Base-by-base conservation (phyloP, 2,329 filamentous ascomycete species). In the Fusarium palustre region DNA sequence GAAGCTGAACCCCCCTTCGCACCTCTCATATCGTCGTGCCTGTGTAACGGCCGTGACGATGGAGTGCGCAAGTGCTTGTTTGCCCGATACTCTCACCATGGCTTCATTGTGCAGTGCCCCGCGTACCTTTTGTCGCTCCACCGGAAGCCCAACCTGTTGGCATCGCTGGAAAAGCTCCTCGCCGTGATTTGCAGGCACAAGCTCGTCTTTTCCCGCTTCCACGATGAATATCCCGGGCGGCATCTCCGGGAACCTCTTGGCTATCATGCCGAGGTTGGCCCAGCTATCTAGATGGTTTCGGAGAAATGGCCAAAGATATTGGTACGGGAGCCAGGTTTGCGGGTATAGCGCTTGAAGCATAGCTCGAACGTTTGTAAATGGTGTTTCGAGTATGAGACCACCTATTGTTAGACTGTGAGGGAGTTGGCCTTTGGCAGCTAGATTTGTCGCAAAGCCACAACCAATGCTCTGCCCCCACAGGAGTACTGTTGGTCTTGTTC, bases 401-500 rank as follows among this genome's bases (percentile, higher is more conserved):
- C 80, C 66, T 36, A 85, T 76, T 36, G 75, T 74, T 55, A 82
- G 81, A 64, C 78, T 82, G 4, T 81, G 56, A 5, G 79, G 78
- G 41, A 80, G 71, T 31, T 67, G 43, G 3, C 70, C 73, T 60
- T 73, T 72, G 47, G 74, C 80, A 58, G 87, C 85, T 4, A 90
- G 84, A 52, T 86, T 88, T 18, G 88, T 89, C 15, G 90, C 91
- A 42, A 94, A 86, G 2, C 90, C 92, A 28, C 89, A 87, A 2
- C 92, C 92, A 55, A 94, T 88, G 67, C 90, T 93, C 77, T 94
- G 92, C 0, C 92, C 92, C 91, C 92, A 94, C 13, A 94, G 79
- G 1, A 93, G 74, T 2, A 92, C 64, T 10, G 80, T 73, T 18
- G 81, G 78, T 47, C 69, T 77, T 60, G 50, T 69, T 22, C 52